These are phyloP conservation scores for Cladosporium sp. DNA, from an alignment of 2,329 filamentous ascomycete species.

Conservation along the genomic window DNA sequence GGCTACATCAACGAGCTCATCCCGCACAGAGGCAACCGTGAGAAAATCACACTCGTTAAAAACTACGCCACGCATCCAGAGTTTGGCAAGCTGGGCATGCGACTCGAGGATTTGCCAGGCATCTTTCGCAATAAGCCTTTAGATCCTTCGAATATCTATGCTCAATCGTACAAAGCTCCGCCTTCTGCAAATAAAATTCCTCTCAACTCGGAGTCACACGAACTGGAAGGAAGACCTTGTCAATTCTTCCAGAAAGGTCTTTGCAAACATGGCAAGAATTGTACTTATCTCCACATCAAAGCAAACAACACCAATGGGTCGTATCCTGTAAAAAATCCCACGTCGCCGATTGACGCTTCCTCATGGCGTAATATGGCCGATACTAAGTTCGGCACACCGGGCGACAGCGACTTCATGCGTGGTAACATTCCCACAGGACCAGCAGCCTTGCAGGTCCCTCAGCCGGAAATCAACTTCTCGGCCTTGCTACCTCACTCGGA, in stretches of 20 bases:
- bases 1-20: slow-evolving; percentile 54
- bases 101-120: slow-evolving; percentile 47
- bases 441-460: neutral
- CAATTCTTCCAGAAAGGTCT: slow-evolving; percentile 25
- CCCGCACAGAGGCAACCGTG: slow-evolving; percentile 45
- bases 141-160: slow-evolving; percentile 8
- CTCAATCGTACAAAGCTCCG: slow-evolving; percentile 3
- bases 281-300: slow-evolving; percentile 24
- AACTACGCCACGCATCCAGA: slow-evolving; percentile 49
- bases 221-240: slow-evolving; percentile 17
- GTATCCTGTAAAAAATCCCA: neutral
- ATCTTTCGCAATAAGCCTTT: slow-evolving; percentile 48
- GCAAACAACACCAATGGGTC: slow-evolving; percentile 12
- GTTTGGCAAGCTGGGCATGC: slow-evolving; percentile 49
- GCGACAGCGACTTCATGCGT: slow-evolving; percentile 20
- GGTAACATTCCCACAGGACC: slow-evolving; percentile 9
- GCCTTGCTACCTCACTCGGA: slow-evolving; percentile 20
- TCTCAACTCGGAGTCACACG: slow-evolving; percentile 1
- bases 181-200: neutral
- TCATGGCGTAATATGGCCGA: slow-evolving; percentile 6
- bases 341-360: neutral
- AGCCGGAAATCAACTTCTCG: slow-evolving; percentile 10
- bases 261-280: slow-evolving; percentile 29
- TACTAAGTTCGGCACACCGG: neutral
- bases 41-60: slow-evolving; percentile 51